Percentiles rank a stretch among this genome's conserved stretches.
These are phyloP conservation scores for Yamadazyma sp. DNA, from an alignment of 805 yeast genomes.

Conservation along the genomic window DNA sequence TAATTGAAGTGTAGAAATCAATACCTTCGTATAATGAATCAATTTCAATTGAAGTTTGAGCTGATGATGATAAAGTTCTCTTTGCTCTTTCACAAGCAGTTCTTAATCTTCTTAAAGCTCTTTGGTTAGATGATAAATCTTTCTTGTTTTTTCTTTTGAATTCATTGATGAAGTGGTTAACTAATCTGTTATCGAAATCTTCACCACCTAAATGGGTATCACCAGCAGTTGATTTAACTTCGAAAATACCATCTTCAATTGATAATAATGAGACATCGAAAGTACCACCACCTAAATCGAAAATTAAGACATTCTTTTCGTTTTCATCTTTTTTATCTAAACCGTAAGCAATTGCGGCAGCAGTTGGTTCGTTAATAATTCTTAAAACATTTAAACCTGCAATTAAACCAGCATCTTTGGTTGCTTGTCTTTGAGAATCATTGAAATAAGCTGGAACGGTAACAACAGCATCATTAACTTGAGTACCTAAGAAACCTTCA, in stretches of 20 bases:
- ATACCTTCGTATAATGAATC: constrained; percentile 94
- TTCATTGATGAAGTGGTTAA: constrained; percentile 88
- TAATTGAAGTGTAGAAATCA: constrained; percentile 93
- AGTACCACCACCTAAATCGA: constrained; percentile 51
- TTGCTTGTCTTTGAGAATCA: constrained; percentile 97
- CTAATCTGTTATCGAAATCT: constrained; percentile 96
- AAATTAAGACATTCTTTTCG: constrained; percentile 59
- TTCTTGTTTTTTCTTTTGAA: constrained; percentile 98
- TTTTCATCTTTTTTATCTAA: constrained; percentile 53
- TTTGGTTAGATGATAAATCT: constrained; percentile 88
- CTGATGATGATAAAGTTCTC: constrained; percentile 95
- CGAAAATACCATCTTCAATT: constrained; percentile 48
- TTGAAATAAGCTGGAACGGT: constrained; percentile 98
- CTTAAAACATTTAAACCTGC: constrained; percentile 94
- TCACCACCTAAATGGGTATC: constrained; percentile 80
- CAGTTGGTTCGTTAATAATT: constrained; percentile 91
- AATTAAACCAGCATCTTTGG: constrained; percentile 96
- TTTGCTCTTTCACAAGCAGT: constrained; percentile 99
- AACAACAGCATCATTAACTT: constrained; percentile 79
- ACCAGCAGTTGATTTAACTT: constrained; percentile 50
- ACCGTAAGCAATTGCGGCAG: constrained; percentile 71
- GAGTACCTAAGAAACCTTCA: constrained; percentile 66
- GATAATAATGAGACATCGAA: constrained; percentile 46
- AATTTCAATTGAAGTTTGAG: constrained; percentile 92
- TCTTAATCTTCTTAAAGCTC: constrained; percentile 97